phyloP scores from a whole-genome alignment of 129 eudicot genomes.

The Flaveria trinervia region DNA sequence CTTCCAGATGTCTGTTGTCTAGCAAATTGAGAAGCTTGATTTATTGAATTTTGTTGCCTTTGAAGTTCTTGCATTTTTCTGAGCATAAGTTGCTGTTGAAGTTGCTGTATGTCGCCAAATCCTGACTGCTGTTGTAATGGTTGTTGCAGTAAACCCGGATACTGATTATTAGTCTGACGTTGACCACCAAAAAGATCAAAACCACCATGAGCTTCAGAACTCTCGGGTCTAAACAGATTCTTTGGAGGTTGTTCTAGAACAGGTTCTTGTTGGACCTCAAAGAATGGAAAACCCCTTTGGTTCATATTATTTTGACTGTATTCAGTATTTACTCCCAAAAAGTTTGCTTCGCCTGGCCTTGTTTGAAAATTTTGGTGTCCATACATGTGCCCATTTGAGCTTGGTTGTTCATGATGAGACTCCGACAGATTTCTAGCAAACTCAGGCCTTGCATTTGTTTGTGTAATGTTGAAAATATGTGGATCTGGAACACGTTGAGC shows the following conservation, averaged over 20 bases:
- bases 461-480: constrained; percentile 57
- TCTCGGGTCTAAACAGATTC: constrained; percentile 47
- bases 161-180: constrained; percentile 65
- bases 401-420: constrained; percentile 53
- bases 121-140: constrained; percentile 73
- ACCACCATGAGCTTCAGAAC: constrained; percentile 64
- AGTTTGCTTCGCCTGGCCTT: constrained; percentile 66
- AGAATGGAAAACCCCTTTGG: constrained; percentile 55
- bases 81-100: constrained; percentile 76
- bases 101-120: constrained; percentile 62
- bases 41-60: constrained; percentile 57
- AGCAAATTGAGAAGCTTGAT: constrained; percentile 45
- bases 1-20: constrained; percentile 54
- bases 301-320: constrained; percentile 53
- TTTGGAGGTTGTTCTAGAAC: constrained; percentile 48
- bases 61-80: constrained; percentile 89
- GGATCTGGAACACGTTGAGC: constrained; percentile 51
- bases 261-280: constrained; percentile 55
- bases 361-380: constrained; percentile 52
- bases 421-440: constrained; percentile 48
- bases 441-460: constrained; percentile 58
- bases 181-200: constrained; percentile 85
- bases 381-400: constrained; percentile 64
- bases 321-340: constrained; percentile 67
- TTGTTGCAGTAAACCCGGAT: constrained; percentile 55